These are phyloP conservation scores for Colletotrichum higginsianum DNA, from an alignment of 2,329 filamentous ascomycete genomes.

Conservation along the genomic window DNA sequence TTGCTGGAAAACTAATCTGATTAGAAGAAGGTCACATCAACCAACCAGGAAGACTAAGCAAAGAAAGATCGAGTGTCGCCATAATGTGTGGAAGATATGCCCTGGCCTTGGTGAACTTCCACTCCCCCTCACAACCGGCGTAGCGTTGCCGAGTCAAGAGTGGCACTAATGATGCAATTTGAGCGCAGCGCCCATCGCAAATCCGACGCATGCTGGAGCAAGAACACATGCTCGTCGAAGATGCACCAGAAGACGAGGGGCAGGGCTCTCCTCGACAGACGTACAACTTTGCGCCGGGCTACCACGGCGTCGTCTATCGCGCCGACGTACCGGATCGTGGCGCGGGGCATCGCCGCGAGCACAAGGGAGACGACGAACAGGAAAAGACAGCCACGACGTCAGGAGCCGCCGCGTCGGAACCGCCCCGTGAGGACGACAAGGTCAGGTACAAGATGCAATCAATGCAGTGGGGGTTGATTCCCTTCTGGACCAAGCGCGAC, in stretches of 20 bases:
- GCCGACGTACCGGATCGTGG: conserved; percentile 77
- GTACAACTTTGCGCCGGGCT: conserved; percentile 94
- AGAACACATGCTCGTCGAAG: conserved; percentile 80
- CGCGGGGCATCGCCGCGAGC: conserved; percentile 57
- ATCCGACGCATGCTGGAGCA: conserved; percentile 81
- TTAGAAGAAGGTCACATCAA: background rate
- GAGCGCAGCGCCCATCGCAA: conserved; percentile 78
- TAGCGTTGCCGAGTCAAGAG: conserved; percentile 5
- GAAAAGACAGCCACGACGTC: background rate
- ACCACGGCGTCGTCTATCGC: conserved; percentile 88
- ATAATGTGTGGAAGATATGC: conserved; percentile 56
- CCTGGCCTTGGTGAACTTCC: conserved; percentile 53
- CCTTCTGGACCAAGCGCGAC: conserved; percentile 91
- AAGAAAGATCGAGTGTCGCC: background rate
- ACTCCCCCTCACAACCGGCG: background rate
- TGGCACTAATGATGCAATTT: conserved; percentile 22
- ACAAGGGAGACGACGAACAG: conserved; percentile 35
- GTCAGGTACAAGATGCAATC: conserved; percentile 85
- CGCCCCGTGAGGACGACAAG: conserved; percentile 45
- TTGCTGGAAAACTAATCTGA: background rate
- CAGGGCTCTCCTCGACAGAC: conserved; percentile 76
- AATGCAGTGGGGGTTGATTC: conserved; percentile 97
- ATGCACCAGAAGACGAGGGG: conserved; percentile 79
- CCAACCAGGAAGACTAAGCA: background rate
- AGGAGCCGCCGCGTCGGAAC: conserved; percentile 42